Percentiles rank a stretch among this genome's conserved stretches.
Evolutionary conservation across 2,329 filamentous ascomycete genomes (phyloP).

Genomic region (Fusarium sp.): DNA sequence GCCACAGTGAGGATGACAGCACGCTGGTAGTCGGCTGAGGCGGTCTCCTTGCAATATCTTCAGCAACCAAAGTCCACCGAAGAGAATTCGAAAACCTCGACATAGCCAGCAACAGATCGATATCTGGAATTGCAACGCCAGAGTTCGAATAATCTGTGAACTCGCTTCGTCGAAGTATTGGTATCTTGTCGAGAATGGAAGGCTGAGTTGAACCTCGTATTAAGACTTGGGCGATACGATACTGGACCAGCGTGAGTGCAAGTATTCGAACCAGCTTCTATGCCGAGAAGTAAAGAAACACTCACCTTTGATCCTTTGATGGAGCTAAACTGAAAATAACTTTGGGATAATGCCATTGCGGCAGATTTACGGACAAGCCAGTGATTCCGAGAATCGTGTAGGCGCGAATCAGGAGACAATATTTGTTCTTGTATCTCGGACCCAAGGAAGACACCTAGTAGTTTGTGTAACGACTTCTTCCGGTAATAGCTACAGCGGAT

Average conservation of each 20-base stretch:
- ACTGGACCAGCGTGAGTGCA: not conserved
- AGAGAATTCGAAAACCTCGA: not conserved
- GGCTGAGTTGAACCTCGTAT: not conserved
- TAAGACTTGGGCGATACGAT: rapidly evolving
- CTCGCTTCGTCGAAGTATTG: rapidly evolving
- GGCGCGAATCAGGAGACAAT: rapidly evolving
- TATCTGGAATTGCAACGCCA: not conserved
- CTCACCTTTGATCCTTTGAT: not conserved
- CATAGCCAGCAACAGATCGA: not conserved
- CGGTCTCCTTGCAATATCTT: not conserved
- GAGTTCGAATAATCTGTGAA: not conserved
- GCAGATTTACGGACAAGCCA: not conserved
- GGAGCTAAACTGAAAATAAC: not conserved
- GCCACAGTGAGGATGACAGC: not conserved
- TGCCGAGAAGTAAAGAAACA: not conserved
- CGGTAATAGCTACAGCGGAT: rapidly evolving
- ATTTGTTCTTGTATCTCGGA: not conserved
- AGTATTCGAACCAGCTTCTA: rapidly evolving
- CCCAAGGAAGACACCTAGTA: rapidly evolving
- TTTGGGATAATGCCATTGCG: not conserved
- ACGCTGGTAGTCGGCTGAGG: not conserved
- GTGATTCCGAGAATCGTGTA: not conserved
- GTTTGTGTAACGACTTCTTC: rapidly evolving
- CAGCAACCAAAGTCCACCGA: not conserved
- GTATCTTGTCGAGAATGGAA: not conserved